These are phyloP conservation scores for Hawksworthiomyces lignivorus DNA, from an alignment of 2,329 filamentous ascomycete genomes.

Conservation along the genomic window DNA sequence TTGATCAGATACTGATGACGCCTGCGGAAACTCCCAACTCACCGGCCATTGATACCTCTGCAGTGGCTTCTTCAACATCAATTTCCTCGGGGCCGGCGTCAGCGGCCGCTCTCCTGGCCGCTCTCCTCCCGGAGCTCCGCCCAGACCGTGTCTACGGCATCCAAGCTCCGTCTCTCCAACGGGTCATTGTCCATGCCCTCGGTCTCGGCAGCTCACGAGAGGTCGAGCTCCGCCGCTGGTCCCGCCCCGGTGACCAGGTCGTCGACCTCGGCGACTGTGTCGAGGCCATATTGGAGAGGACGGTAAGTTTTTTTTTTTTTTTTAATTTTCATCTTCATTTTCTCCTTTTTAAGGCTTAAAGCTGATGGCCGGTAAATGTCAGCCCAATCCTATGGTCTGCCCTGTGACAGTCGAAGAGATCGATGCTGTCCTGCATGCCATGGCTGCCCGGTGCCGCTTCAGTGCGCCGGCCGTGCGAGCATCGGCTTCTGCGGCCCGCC, in stretches of 20 bases:
- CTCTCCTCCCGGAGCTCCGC: conserved; percentile 66
- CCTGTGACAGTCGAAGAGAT: conserved; percentile 64
- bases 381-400: conserved; percentile 42
- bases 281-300: conserved; percentile 53
- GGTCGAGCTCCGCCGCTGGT: conserved; percentile 56
- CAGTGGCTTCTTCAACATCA: too few species aligned
- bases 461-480: conserved; percentile 57
- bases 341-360: neutral
- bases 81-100: too few species aligned
- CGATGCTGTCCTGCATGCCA: conserved; percentile 53
- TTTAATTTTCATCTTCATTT: neutral
- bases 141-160: conserved; percentile 73
- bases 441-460: conserved; percentile 63
- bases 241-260: conserved; percentile 57
- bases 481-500: conserved; percentile 4
- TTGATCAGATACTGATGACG: conserved; percentile 3
- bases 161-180: conserved; percentile 52
- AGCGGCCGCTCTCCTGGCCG: conserved; percentile 59
- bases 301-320: conserved; percentile 35
- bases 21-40: conserved; percentile 32
- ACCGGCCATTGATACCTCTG: conserved; percentile 40
- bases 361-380: too few species aligned
- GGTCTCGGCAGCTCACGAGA: conserved; percentile 54
- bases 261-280: conserved; percentile 66
- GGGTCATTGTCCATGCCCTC: conserved; percentile 61